Evolutionary conservation across 257 asterid species (phyloP).

Genomic region (Rhazya stricta): DNA sequence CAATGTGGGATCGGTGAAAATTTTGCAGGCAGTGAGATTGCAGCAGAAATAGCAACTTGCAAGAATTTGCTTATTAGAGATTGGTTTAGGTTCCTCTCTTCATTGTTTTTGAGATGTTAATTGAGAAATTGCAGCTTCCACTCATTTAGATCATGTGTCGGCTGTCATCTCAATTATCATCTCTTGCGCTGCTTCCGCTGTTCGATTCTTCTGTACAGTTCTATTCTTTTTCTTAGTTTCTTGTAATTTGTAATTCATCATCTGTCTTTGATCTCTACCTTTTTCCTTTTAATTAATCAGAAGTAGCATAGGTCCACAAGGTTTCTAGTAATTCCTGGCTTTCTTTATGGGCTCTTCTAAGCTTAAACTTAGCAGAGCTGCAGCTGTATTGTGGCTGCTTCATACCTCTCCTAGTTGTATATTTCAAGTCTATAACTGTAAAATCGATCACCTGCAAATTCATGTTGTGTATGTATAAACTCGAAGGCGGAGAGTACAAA

Average conservation of each 20-base stretch:
- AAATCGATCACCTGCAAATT: too few relatives aligned
- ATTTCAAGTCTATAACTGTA: too few relatives aligned
- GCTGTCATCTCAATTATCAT: conserved; percentile 19
- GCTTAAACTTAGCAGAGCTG: too few relatives aligned
- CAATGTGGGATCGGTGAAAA: conserved; percentile 80
- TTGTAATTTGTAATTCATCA: conserved; percentile 54
- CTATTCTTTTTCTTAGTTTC: conserved; percentile 28
- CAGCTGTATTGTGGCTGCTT: too few relatives aligned
- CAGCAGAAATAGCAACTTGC: conserved; percentile 17
- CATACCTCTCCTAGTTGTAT: too few relatives aligned
- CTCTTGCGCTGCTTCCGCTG: conserved; percentile 25
- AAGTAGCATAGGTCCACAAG: conserved; percentile 17
- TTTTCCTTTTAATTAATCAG: conserved; percentile 20
- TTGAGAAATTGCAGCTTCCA: conserved; percentile 22
- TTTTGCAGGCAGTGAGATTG: conserved; percentile 45
- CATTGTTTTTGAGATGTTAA: conserved; percentile 24
- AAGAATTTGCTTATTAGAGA: background rate
- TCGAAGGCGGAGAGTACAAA: too few relatives aligned
- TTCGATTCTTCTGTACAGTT: conserved; percentile 79
- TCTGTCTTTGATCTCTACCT: conserved; percentile 23
- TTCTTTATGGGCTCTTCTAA: too few relatives aligned
- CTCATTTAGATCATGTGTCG: conserved; percentile 3
- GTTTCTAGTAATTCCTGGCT: background rate
- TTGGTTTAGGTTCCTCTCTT: conserved; percentile 7
- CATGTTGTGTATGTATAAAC: too few relatives aligned